Percentiles rank a stretch among this genome's conserved stretches.
phyloP scores from a whole-genome alignment of 495 filamentous ascomycete species.

The Pyrenopolyporus hunteri region DNA sequence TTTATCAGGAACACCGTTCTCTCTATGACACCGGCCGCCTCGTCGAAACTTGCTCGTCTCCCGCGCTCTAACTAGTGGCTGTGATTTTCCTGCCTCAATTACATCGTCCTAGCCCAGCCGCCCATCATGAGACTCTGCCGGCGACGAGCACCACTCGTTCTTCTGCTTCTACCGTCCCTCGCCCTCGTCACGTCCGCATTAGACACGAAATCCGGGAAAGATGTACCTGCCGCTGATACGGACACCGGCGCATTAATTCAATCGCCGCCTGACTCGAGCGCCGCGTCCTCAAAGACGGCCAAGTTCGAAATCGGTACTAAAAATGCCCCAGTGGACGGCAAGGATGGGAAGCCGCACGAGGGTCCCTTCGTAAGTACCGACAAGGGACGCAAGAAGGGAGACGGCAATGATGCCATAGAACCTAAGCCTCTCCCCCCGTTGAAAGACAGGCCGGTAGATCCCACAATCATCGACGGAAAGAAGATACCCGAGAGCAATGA shows the following conservation, averaged over 20 bases:
- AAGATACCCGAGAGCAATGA: conserved; percentile 79
- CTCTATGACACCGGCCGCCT: neutral
- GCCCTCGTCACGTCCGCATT: conserved; percentile 45
- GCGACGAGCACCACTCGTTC: conserved; percentile 48
- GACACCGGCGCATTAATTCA: conserved; percentile 32
- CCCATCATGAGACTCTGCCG: conserved; percentile 51
- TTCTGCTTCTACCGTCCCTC: conserved; percentile 55
- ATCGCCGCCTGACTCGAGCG: conserved; percentile 38
- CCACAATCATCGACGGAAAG: conserved; percentile 63
- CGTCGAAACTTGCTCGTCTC: neutral
- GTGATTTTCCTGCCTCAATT: neutral
- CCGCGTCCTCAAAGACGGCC: conserved; percentile 38
- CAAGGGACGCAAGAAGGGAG: conserved; percentile 50
- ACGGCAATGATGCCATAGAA: conserved; percentile 41
- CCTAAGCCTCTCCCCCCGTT: conserved; percentile 56
- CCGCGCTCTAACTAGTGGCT: neutral
- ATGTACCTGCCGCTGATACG: conserved; percentile 8
- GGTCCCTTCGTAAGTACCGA: conserved; percentile 83
- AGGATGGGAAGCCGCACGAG: conserved; percentile 92
- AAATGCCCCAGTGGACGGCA: conserved; percentile 91
- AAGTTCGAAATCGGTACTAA: conserved; percentile 68
- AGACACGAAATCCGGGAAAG: conserved; percentile 25
- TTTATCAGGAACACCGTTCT: neutral
- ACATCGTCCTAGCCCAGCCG: neutral
- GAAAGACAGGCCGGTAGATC: conserved; percentile 55